A percentile compares a stretch with the other conserved stretches of the same genome.
Evolutionary conservation across 345 rosid genomes (phyloP).

Genomic region (Viola odorata): DNA sequence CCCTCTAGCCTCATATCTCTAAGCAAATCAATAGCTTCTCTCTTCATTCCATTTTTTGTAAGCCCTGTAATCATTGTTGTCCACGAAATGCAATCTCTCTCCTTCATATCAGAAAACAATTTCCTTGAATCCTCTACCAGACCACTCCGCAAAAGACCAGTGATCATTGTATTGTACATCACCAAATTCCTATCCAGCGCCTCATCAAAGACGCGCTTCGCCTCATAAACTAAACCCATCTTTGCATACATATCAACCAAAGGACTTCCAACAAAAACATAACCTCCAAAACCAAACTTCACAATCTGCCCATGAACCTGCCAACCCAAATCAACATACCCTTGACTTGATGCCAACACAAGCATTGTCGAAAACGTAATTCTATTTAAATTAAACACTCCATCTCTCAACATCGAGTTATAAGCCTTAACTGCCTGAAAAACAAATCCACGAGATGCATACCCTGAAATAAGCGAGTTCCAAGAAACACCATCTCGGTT

Average conservation of each 20-base stretch:
- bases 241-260: constrained; percentile 84
- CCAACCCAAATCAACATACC: constrained; percentile 44
- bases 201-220: constrained; percentile 53
- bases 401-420: constrained; percentile 60
- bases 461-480: constrained; percentile 77
- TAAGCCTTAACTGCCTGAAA: constrained; percentile 49
- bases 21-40: constrained; percentile 54
- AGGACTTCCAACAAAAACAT: constrained; percentile 62
- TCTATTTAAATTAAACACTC: constrained; percentile 43
- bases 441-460: constrained; percentile 41
- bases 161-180: constrained; percentile 65
- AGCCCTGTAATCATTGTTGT: constrained; percentile 82
- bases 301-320: constrained; percentile 73
- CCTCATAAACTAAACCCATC: constrained; percentile 49
- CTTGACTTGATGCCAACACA: constrained; percentile 43
- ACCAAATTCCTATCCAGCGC: constrained; percentile 49
- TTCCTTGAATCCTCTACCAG: constrained; percentile 51
- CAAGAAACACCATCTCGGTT: constrained; percentile 66
- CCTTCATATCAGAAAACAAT: constrained; percentile 54
- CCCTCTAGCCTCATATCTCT: constrained; percentile 64
- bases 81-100: constrained; percentile 80
- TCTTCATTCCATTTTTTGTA: constrained; percentile 53
- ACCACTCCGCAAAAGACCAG: constrained; percentile 59
- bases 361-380: constrained; percentile 76
- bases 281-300: constrained; percentile 58